phyloP scores from a whole-genome alignment of 768 basidiomycete species.

The Pleurotus giganteus region DNA sequence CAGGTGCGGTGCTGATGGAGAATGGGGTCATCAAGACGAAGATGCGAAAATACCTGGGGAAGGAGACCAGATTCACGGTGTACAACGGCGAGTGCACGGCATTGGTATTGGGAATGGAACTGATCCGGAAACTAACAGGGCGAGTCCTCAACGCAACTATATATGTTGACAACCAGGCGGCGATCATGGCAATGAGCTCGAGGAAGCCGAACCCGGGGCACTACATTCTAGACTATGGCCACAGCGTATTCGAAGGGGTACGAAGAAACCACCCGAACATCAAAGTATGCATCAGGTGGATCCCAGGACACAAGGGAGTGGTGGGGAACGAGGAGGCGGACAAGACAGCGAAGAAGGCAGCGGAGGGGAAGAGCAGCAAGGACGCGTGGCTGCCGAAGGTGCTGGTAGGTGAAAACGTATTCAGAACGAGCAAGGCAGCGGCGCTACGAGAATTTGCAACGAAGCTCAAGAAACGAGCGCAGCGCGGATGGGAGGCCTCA shows the following conservation, averaged over 20 bases:
- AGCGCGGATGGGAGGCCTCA: slow-evolving; percentile 1
- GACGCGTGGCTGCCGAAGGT: not conserved
- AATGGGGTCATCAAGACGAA: not conserved
- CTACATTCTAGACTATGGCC: slow-evolving; percentile 9
- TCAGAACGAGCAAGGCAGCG: slow-evolving; percentile 1
- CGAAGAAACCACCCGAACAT: not conserved
- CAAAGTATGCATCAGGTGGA: slow-evolving; percentile 17
- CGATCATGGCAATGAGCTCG: not conserved
- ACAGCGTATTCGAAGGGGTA: not conserved
- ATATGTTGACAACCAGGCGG: slow-evolving; percentile 15
- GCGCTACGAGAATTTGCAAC: not conserved
- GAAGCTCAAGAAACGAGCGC: not conserved
- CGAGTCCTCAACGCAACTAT: not conserved
- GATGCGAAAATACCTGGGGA: slow-evolving; percentile 20
- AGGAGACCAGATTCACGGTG: slow-evolving; percentile 20
- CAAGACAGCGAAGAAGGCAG: slow-evolving; percentile 20
- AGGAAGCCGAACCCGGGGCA: not conserved
- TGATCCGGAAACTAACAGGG: slow-evolving; percentile 16
- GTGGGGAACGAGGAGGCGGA: slow-evolving; percentile 25
- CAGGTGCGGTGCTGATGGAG: slow-evolving; percentile 13
- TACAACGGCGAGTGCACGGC: slow-evolving; percentile 30
- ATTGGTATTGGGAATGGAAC: slow-evolving; percentile 21
- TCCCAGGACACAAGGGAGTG: too few species aligned
- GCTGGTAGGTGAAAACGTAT: not conserved
- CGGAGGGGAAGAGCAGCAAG: slow-evolving; percentile 1